A percentile compares a stretch with the other conserved stretches of the same genome.
These are phyloP conservation scores for Thermochaetoides dissita DNA, from an alignment of 2,329 filamentous ascomycete genomes.

Conservation along the genomic window DNA sequence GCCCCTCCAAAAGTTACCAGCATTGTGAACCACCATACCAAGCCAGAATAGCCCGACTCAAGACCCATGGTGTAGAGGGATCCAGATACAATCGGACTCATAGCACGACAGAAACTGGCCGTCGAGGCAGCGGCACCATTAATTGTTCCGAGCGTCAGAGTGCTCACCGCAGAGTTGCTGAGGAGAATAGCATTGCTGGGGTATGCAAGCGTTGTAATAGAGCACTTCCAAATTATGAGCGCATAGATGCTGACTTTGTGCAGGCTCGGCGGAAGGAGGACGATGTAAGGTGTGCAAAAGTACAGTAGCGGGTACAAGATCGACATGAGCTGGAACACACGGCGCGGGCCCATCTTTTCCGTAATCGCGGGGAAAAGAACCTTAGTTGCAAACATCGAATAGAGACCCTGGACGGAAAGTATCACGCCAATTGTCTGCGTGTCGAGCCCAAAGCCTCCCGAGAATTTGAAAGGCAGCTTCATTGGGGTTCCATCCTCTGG, in stretches of 20 bases:
- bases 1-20: constrained; percentile 63
- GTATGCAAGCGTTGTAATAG: constrained; percentile 80
- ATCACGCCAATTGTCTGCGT: constrained; percentile 79
- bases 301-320: constrained; percentile 80
- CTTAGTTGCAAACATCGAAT: constrained; percentile 77
- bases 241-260: constrained; percentile 64
- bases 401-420: constrained; percentile 74
- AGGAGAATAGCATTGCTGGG: constrained; percentile 81
- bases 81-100: constrained; percentile 80
- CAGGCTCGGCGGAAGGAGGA: constrained; percentile 59
- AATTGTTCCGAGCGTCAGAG: constrained; percentile 74
- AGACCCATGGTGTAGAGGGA: constrained; percentile 71
- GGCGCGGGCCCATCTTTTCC: constrained; percentile 60
- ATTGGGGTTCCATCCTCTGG: constrained; percentile 34
- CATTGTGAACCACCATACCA: constrained; percentile 88
- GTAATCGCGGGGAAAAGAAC: constrained; percentile 71
- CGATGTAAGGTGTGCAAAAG: constrained; percentile 74
- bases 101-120: constrained; percentile 74
- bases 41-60: constrained; percentile 65
- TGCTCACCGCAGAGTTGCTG: constrained; percentile 74
- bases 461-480: constrained; percentile 73
- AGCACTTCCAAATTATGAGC: constrained; percentile 81
- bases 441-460: constrained; percentile 69
- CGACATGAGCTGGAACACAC: constrained; percentile 69
- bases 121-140: constrained; percentile 87